These are phyloP conservation scores for Elongisporangium prolatum DNA, from an alignment of 352 stramenopile genomes.

Conservation along the genomic window DNA sequence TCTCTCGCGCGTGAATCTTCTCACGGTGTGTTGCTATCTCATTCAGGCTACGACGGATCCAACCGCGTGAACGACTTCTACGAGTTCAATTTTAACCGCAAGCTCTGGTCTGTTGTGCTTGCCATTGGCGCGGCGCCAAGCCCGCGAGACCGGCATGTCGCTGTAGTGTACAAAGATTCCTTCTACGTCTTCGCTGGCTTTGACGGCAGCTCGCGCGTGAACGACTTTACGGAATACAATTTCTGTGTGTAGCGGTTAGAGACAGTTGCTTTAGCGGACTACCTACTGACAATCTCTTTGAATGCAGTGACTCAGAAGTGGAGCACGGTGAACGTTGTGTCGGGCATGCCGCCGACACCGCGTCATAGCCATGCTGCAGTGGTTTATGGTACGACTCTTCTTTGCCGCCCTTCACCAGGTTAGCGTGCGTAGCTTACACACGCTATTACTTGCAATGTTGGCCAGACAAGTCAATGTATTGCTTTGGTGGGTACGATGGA, in stretches of 20 bases:
- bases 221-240: slow-evolving; percentile 95
- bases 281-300: background rate
- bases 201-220: slow-evolving; percentile 89
- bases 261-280: slow-evolving; percentile 4
- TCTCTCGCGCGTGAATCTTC: slow-evolving; percentile 13
- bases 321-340: slow-evolving; percentile 65
- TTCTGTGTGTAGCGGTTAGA: slow-evolving; percentile 65
- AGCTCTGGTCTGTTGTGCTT: slow-evolving; percentile 68
- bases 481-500: slow-evolving; percentile 95
- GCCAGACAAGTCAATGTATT: slow-evolving; percentile 79
- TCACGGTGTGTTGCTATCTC: slow-evolving; percentile 5
- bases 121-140: slow-evolving; percentile 69
- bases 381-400: slow-evolving; percentile 53
- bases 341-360: slow-evolving; percentile 86
- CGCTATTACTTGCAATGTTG: background rate
- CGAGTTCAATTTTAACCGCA: slow-evolving; percentile 88
- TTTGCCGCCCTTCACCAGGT: background rate
- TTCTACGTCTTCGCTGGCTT: slow-evolving; percentile 96
- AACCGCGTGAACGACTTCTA: slow-evolving; percentile 94
- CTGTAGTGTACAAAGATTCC: slow-evolving; percentile 89
- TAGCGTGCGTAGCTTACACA: background rate
- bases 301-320: slow-evolving; percentile 74
- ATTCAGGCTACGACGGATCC: slow-evolving; percentile 87
- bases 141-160: slow-evolving; percentile 93
- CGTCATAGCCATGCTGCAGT: slow-evolving; percentile 95